These are phyloP conservation scores for Limnanthes douglasii DNA, from an alignment of 345 rosid species.

Conservation along the genomic window DNA sequence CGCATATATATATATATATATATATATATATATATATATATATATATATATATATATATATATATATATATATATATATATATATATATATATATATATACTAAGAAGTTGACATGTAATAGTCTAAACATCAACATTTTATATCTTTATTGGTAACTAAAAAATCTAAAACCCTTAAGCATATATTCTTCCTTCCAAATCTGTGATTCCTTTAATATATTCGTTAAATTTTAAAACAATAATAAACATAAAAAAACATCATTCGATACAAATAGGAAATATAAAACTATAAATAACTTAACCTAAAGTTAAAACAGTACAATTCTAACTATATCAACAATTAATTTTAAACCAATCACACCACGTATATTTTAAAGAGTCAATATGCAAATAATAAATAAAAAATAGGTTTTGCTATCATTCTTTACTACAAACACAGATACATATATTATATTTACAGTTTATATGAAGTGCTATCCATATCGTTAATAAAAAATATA, in stretches of 20 bases:
- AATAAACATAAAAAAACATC: no score
- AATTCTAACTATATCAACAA: not conserved
- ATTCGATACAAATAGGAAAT: no score
- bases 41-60: not conserved
- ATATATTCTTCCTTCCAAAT: not conserved
- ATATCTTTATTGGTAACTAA: not conserved
- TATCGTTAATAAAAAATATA: slow-evolving; percentile 6
- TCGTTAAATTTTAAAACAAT: no score
- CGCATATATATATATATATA: not conserved
- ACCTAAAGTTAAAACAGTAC: not conserved
- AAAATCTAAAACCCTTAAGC: not conserved
- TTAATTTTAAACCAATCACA: not conserved
- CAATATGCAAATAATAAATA: not conserved
- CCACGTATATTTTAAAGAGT: no score
- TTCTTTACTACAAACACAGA: slow-evolving; percentile 7
- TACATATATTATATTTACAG: not conserved
- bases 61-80: not conserved
- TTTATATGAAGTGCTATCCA: not conserved
- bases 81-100: not conserved
- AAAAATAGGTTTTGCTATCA: slow-evolving; percentile 2
- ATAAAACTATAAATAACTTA: no score
- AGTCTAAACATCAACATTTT: not conserved
- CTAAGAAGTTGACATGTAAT: not conserved
- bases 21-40: not conserved
- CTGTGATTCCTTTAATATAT: not conserved